Base-by-base conservation (phyloP, 257 asterid species). In the Agastache rugosa region DNA sequence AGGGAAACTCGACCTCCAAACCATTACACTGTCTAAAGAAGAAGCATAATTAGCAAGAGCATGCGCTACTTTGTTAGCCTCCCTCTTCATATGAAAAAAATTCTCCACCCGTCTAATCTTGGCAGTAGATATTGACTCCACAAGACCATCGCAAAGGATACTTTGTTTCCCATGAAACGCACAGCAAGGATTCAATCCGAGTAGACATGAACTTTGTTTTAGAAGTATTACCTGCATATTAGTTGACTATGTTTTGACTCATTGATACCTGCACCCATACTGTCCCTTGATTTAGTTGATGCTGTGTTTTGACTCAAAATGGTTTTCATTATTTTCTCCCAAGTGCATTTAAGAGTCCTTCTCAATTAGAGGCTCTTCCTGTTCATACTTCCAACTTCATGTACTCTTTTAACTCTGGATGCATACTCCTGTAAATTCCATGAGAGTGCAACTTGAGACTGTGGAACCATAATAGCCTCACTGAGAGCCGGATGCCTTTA, bases 301-400 rank as follows among this genome's bases (percentile, higher is more conserved):
- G 8, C 48, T 62, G 35, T 19, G 8, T 62, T 59, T 56, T 17
- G 31, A 31, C 44, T 15, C 37, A 8, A 29, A 17, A 45, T 44
- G n/a, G 66, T 19, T 2, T 56, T 51, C 15, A 12, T 12, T 72
- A 16, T 53, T 20, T 70, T 70, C 66, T 53, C 20, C 31, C 55
- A 25, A 15, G 14, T n/a, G 63, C 11, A 11, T 6, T n/a, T 17
- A 44, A 37, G 29, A 17, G 20, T 66, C 17, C 41, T 66, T 66
- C 39, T 65, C 41, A 22, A 5, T 22, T 16, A 22, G 60, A 9
- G 45, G 60, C n/a, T 67, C 34, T 16, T 25, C 71, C 19, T 14
- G 56, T 64, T 20, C 54, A 15, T 64, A 12, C 42, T 27, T 51
- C 12, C 12, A 58, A 29, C 22, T 16, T 31, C 22, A 1, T 5